Percentiles rank a stretch among this genome's conserved stretches.
These are phyloP conservation scores for Recurvomyces mirabilis DNA, from an alignment of 495 filamentous ascomycete species.

Conservation along the genomic window DNA sequence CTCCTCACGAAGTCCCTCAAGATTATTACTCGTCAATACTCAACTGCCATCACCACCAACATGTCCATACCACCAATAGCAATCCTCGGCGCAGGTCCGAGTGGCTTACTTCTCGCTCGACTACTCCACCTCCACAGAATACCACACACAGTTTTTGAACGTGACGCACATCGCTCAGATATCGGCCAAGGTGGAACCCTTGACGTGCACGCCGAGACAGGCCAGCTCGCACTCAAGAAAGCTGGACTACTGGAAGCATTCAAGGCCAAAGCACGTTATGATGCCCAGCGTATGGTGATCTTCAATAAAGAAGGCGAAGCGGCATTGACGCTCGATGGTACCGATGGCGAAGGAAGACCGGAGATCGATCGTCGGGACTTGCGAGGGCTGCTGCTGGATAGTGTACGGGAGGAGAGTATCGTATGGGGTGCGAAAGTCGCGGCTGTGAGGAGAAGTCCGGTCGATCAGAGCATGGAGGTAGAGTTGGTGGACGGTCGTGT, in stretches of 20 bases:
- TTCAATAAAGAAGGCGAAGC: constrained; percentile 21
- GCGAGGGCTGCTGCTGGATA: constrained; percentile 35
- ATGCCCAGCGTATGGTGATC: constrained; percentile 37
- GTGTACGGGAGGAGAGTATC: constrained; percentile 31
- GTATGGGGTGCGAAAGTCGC: constrained; percentile 18
- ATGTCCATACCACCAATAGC: constrained; percentile 36
- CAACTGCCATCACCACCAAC: too few species aligned
- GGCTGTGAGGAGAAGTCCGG: constrained; percentile 1
- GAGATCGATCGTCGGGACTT: constrained; percentile 37
- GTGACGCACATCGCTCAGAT: constrained; percentile 33
- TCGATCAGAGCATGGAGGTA: constrained; percentile 15
- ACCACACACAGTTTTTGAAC: constrained; percentile 39
- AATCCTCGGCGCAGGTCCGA: constrained; percentile 48
- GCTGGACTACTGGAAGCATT: constrained; percentile 41
- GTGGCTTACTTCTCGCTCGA: constrained; percentile 45
- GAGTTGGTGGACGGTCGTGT: constrained; percentile 23
- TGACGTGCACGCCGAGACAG: constrained; percentile 42
- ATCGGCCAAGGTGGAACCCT: constrained; percentile 39
- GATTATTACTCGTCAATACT: too few species aligned
- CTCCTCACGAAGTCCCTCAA: background rate
- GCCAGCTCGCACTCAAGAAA: constrained; percentile 40
- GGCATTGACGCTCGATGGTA: background rate
- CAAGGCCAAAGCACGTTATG: constrained; percentile 34
- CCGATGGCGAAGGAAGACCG: constrained; percentile 5
- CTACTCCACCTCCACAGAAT: constrained; percentile 37